Evolutionary conservation across 805 yeast genomes (phyloP).

Genomic region (Zygosaccharomyces pseudorouxii): DNA sequence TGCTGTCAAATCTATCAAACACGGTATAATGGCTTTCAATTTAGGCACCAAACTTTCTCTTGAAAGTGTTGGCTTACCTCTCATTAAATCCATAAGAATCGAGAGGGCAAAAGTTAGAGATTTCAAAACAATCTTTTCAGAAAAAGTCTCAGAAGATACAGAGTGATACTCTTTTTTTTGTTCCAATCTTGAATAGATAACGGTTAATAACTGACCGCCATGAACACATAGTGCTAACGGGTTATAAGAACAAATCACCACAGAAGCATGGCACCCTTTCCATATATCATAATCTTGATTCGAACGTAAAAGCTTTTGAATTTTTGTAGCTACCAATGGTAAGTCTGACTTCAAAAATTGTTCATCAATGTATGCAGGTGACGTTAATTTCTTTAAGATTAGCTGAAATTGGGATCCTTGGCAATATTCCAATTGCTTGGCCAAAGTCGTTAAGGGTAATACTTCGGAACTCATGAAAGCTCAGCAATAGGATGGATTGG

Average conservation of each 20-base stretch:
- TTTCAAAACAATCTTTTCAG: constrained; percentile 24
- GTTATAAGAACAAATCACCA: constrained; percentile 40
- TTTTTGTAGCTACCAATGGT: constrained; percentile 33
- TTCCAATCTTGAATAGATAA: constrained; percentile 28
- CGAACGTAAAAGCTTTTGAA: constrained; percentile 42
- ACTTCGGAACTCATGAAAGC: constrained; percentile 9
- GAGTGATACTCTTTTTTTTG: constrained; percentile 24
- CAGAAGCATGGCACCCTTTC: constrained; percentile 54
- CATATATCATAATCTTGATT: constrained; percentile 46
- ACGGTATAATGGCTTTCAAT: constrained; percentile 55
- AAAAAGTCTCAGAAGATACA: constrained; percentile 18
- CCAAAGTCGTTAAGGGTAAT: constrained; percentile 26
- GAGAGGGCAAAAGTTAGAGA: constrained; percentile 32
- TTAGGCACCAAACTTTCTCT: constrained; percentile 82
- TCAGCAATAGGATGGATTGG: not conserved
- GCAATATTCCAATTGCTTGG: constrained; percentile 27
- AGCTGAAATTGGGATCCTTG: constrained; percentile 30
- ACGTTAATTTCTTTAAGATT: constrained; percentile 25
- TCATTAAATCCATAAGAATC: constrained; percentile 41
- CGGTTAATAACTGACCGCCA: constrained; percentile 29
- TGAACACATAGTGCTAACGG: constrained; percentile 35
- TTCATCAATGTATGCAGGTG: constrained; percentile 30
- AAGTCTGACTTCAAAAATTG: constrained; percentile 32
- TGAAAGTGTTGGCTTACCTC: constrained; percentile 78
- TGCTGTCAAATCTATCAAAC: constrained; percentile 44